Conservation (phyloP, 2,329 filamentous ascomycete genomes). For the Aspergillus pseudoviridinutans region DNA sequence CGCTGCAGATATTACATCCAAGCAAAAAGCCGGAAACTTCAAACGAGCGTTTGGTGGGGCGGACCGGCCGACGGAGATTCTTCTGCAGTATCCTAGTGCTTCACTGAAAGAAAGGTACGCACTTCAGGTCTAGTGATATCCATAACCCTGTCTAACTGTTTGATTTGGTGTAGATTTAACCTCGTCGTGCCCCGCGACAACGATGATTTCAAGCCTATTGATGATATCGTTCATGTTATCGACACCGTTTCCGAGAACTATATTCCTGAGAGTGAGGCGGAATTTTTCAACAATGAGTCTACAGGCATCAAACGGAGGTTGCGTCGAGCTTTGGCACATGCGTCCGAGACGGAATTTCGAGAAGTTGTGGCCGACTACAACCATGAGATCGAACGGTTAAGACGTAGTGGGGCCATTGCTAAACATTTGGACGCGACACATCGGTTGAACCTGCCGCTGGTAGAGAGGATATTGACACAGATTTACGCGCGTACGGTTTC, state of each 20-base stretch:
- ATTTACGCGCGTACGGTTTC: slow-evolving; percentile 91
- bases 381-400: slow-evolving; percentile 58
- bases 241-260: slow-evolving; percentile 71
- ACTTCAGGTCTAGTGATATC: neutral
- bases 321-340: slow-evolving; percentile 67
- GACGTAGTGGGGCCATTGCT: slow-evolving; percentile 67
- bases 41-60: slow-evolving; percentile 48
- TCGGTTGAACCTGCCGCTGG: slow-evolving; percentile 65
- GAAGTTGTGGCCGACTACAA: slow-evolving; percentile 76
- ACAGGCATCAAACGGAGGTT: slow-evolving; percentile 73
- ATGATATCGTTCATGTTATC: slow-evolving; percentile 68
- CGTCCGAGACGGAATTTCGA: slow-evolving; percentile 68
- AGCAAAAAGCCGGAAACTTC: slow-evolving; percentile 46
- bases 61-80: slow-evolving; percentile 49
- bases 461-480: slow-evolving; percentile 78
- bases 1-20: slow-evolving; percentile 45
- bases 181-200: slow-evolving; percentile 75
- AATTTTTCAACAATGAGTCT: slow-evolving; percentile 66
- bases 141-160: slow-evolving; percentile 18
- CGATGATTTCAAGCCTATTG: slow-evolving; percentile 63
- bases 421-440: slow-evolving; percentile 67
- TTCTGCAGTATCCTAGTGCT: slow-evolving; percentile 80
- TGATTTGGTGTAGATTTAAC: slow-evolving; percentile 53
- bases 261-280: slow-evolving; percentile 65
- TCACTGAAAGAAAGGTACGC: slow-evolving; percentile 62